These are phyloP conservation scores for Styphnolobium japonicum DNA, from an alignment of 306 rosid species.

Conservation along the genomic window DNA sequence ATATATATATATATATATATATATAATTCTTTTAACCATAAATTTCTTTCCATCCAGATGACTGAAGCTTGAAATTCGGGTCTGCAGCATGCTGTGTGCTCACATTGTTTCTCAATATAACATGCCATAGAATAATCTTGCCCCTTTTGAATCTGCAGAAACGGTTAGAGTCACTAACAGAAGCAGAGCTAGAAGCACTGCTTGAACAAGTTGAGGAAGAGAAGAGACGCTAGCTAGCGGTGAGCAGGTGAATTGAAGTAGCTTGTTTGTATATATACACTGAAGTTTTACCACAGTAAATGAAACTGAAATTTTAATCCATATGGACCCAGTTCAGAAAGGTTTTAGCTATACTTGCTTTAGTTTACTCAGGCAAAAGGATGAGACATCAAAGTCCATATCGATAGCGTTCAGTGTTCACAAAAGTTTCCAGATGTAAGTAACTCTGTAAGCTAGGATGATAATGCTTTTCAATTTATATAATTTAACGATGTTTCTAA, in stretches of 20 bases:
- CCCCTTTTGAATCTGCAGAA: slow-evolving; percentile 63
- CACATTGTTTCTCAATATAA: slow-evolving; percentile 6
- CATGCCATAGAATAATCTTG: neutral
- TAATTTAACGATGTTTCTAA: neutral
- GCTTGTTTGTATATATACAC: slow-evolving; percentile 27
- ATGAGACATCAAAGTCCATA: neutral
- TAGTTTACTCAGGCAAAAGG: slow-evolving; percentile 13
- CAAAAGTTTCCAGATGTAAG: neutral
- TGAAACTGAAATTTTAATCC: slow-evolving; percentile 8
- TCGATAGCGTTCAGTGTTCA: neutral
- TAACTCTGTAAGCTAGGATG: neutral
- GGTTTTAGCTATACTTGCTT: slow-evolving; percentile 5
- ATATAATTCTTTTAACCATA: too few species aligned
- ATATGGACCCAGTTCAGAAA: slow-evolving; percentile 16
- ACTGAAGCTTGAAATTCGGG: slow-evolving; percentile 15
- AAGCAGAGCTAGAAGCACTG: slow-evolving; percentile 84
- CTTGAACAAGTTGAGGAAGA: slow-evolving; percentile 96
- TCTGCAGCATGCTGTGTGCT: neutral
- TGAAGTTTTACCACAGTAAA: slow-evolving; percentile 7
- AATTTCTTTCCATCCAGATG: neutral
- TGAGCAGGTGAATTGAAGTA: slow-evolving; percentile 47
- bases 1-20: too few species aligned
- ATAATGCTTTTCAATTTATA: neutral
- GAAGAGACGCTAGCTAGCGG: slow-evolving; percentile 58
- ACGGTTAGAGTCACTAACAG: slow-evolving; percentile 87